These are phyloP conservation scores for Aspergillus puulaauensis DNA, from an alignment of 2,329 filamentous ascomycete species.

Conservation along the genomic window DNA sequence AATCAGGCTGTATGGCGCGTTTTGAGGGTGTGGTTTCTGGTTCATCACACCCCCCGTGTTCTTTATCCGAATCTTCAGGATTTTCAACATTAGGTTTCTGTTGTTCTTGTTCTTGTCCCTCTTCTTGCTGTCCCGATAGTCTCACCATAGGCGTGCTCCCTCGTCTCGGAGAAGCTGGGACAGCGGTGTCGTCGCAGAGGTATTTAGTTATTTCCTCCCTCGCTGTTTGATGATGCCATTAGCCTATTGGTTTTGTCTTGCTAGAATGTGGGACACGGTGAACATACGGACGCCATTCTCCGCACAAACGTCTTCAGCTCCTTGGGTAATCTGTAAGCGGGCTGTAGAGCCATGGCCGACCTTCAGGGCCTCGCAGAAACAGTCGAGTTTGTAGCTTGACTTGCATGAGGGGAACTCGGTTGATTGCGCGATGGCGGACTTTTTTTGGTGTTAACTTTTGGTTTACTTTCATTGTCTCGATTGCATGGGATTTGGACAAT, in stretches of 20 bases:
- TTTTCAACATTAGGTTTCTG: too few relatives aligned
- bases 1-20: background rate
- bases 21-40: background rate
- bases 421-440: slow-evolving; percentile 11
- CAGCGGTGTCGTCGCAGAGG: slow-evolving; percentile 12
- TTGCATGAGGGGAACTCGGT: slow-evolving; percentile 5
- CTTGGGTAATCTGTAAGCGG: background rate
- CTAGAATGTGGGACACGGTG: too few relatives aligned
- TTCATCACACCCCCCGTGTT: background rate
- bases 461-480: background rate
- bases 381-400: slow-evolving; percentile 13
- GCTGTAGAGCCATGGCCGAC: background rate
- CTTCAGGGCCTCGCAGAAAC: slow-evolving; percentile 11
- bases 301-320: slow-evolving; percentile 1
- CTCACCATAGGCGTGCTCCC: slow-evolving; percentile 12
- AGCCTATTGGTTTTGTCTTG: background rate
- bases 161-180: slow-evolving; percentile 6
- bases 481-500: too few relatives aligned
- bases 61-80: background rate
- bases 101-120: background rate
- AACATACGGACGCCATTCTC: slow-evolving; percentile 13
- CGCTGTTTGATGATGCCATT: background rate
- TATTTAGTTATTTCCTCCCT: slow-evolving; percentile 6
- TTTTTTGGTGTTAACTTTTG: background rate
- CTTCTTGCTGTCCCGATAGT: background rate